These are phyloP conservation scores for Alternaria arbusti DNA, from an alignment of 2,329 filamentous ascomycete genomes.

Conservation along the genomic window DNA sequence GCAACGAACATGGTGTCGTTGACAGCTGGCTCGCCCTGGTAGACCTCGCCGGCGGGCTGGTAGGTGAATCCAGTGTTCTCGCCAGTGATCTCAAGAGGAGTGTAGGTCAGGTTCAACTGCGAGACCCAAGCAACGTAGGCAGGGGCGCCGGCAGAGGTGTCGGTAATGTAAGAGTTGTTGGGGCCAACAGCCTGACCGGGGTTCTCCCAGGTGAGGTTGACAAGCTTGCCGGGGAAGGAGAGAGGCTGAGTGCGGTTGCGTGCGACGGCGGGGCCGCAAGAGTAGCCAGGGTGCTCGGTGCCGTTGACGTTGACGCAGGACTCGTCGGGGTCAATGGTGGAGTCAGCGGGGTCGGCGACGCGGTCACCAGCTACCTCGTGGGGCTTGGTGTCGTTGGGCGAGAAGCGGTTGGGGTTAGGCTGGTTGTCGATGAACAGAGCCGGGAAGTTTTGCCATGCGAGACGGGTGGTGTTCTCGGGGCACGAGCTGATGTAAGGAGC, in stretches of 20 bases:
- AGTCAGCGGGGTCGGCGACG: slow-evolving; percentile 61
- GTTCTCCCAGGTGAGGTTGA: slow-evolving; percentile 74
- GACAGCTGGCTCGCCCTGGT: slow-evolving; percentile 69
- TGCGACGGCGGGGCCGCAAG: slow-evolving; percentile 69
- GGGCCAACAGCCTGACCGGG: slow-evolving; percentile 74
- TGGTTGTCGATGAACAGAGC: slow-evolving; percentile 75
- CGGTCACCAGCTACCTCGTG: slow-evolving; percentile 70
- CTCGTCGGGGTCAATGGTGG: slow-evolving; percentile 54
- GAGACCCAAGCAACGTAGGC: slow-evolving; percentile 76
- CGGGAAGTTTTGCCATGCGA: slow-evolving; percentile 87
- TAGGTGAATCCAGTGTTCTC: slow-evolving; percentile 68
- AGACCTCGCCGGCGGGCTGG: slow-evolving; percentile 75
- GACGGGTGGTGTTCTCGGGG: slow-evolving; percentile 72
- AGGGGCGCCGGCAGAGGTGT: slow-evolving; percentile 62
- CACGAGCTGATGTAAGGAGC: slow-evolving; percentile 83
- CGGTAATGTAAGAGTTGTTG: slow-evolving; percentile 81
- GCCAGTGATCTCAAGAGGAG: slow-evolving; percentile 68
- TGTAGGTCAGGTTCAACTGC: slow-evolving; percentile 67
- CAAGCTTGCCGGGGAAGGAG: slow-evolving; percentile 74
- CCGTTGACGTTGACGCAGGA: slow-evolving; percentile 65
- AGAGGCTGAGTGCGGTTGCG: slow-evolving; percentile 74
- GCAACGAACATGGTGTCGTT: slow-evolving; percentile 84
- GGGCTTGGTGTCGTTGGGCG: slow-evolving; percentile 65
- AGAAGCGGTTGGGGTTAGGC: slow-evolving; percentile 73
- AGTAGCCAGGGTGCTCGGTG: slow-evolving; percentile 59